These are phyloP conservation scores for Rubroboletus satanas DNA, from an alignment of 768 basidiomycete species.

Conservation along the genomic window DNA sequence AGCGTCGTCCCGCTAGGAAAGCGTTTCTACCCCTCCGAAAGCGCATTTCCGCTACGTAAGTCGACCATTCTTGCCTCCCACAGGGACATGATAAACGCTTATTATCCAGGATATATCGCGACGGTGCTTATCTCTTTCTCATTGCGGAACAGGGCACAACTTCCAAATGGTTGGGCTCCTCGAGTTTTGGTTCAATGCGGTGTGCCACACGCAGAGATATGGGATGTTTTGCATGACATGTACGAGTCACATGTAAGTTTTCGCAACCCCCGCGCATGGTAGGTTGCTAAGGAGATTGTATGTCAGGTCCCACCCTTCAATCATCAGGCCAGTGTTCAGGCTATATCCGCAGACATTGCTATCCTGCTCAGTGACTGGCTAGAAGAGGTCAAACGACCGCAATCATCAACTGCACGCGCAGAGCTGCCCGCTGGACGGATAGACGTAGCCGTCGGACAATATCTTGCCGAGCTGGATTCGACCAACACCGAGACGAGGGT, in stretches of 20 bases:
- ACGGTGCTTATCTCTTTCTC: constrained; percentile 73
- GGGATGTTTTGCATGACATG: constrained; percentile 82
- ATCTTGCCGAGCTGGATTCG: constrained; percentile 65
- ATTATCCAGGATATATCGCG: constrained; percentile 62
- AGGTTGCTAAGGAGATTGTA: constrained; percentile 1
- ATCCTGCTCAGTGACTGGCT: constrained; percentile 79
- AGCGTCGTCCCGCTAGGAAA: constrained; percentile 72
- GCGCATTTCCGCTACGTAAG: constrained; percentile 85
- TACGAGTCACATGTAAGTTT: constrained; percentile 78
- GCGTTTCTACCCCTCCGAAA: constrained; percentile 87
- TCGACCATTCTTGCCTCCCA: not conserved
- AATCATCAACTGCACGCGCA: constrained; percentile 54
- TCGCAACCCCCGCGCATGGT: not conserved
- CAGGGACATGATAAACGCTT: not conserved
- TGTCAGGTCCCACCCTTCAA: constrained; percentile 78
- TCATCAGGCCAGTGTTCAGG: constrained; percentile 72
- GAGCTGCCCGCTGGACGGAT: constrained; percentile 79
- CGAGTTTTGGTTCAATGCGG: constrained; percentile 76
- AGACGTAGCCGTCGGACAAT: constrained; percentile 69
- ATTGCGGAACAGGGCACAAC: constrained; percentile 51
- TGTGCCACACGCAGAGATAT: constrained; percentile 76
- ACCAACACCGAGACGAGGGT: constrained; percentile 57
- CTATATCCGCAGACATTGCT: constrained; percentile 78
- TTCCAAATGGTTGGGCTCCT: constrained; percentile 80
- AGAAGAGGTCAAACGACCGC: constrained; percentile 69